Evolutionary conservation across 1,284 basidiomycete genomes (phyloP).

Genomic region (Malassezia sympodialis): DNA sequence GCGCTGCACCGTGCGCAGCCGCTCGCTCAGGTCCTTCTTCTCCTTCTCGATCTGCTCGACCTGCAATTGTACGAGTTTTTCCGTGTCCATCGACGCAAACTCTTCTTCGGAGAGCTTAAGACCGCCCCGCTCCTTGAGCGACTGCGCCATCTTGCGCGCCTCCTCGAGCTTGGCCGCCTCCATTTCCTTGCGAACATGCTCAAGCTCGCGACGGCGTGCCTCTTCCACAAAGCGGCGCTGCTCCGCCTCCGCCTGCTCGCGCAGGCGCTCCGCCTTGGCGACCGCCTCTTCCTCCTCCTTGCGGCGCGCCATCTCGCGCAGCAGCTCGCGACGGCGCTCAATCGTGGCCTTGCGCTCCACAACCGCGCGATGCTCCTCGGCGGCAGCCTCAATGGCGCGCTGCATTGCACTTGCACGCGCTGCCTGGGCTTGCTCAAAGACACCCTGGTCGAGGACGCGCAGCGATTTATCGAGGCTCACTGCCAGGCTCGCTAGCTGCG

Average conservation of each 20-base stretch:
- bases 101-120: constrained; percentile 76
- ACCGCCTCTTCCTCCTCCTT: constrained; percentile 84
- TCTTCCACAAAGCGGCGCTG: constrained; percentile 61
- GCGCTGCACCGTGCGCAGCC: constrained; percentile 73
- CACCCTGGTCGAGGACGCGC: constrained; percentile 35
- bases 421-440: constrained; percentile 27
- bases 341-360: constrained; percentile 55
- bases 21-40: constrained; percentile 76
- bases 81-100: constrained; percentile 69
- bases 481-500: constrained; percentile 43
- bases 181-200: constrained; percentile 69
- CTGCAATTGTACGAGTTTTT: constrained; percentile 78
- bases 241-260: constrained; percentile 59
- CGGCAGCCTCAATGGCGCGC: constrained; percentile 37
- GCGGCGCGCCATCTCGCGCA: constrained; percentile 71
- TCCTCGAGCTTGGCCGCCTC: constrained; percentile 73
- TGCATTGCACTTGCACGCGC: constrained; percentile 35
- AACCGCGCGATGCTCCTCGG: constrained; percentile 41
- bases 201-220: constrained; percentile 62
- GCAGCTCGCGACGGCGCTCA: constrained; percentile 73
- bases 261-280: constrained; percentile 62
- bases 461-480: constrained; percentile 40
- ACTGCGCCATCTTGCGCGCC: constrained; percentile 79
- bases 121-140: constrained; percentile 70
- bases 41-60: constrained; percentile 72